Conservation (phyloP, 805 yeast genomes). For the Ogataea populi-albae region DNA sequence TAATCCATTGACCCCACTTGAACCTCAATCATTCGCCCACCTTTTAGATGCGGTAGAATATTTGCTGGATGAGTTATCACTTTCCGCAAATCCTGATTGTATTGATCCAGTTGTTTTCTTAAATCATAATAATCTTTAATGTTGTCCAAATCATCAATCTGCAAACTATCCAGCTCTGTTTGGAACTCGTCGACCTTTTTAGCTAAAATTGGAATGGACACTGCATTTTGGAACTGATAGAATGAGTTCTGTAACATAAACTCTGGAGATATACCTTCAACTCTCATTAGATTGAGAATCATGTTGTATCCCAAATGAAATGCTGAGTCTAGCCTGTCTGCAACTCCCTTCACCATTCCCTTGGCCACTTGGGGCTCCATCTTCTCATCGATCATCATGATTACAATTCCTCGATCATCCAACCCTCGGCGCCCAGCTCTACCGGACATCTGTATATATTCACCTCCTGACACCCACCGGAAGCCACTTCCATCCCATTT, state of each 20-base stretch:
- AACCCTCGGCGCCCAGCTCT: constrained; percentile 99
- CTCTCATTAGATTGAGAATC: constrained; percentile 94
- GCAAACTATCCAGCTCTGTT: constrained; percentile 44
- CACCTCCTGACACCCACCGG: constrained; percentile 99
- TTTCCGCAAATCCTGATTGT: constrained; percentile 72
- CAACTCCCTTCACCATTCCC: constrained; percentile 99
- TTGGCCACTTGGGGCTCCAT: constrained; percentile 99
- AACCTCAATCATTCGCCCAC: constrained; percentile 80
- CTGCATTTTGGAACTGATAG: constrained; percentile 90
- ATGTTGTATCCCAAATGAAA: constrained; percentile 96
- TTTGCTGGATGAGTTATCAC: constrained; percentile 91
- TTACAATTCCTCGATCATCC: constrained; percentile 98
- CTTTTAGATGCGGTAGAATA: constrained; percentile 76
- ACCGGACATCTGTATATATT: constrained; percentile 99
- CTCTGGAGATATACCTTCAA: constrained; percentile 97
- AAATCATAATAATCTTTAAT: constrained; percentile 83
- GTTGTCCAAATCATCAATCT: constrained; percentile 69
- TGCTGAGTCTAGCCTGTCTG: constrained; percentile 95
- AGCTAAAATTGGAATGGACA: constrained; percentile 85
- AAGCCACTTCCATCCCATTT: constrained; percentile 98
- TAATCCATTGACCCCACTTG: constrained; percentile 63
- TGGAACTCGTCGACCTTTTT: constrained; percentile 55
- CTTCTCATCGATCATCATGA: constrained; percentile 98
- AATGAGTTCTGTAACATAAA: constrained; percentile 94
- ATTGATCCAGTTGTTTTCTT: constrained; percentile 64